These are phyloP conservation scores for Solanum medicagineum DNA, from an alignment of 257 asterid species.

Conservation along the genomic window DNA sequence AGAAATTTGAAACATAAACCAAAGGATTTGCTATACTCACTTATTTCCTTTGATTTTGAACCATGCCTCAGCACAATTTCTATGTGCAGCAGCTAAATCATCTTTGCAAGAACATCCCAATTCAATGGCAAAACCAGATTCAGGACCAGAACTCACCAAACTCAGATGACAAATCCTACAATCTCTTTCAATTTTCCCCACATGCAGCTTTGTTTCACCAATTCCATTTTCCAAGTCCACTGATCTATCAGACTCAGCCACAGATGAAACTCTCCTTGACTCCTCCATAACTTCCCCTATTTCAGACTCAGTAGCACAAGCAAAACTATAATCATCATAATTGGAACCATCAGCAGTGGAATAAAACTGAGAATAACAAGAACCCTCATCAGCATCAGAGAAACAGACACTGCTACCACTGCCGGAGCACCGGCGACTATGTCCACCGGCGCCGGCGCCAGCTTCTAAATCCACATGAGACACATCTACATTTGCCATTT, in stretches of 20 bases:
- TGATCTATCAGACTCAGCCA: conserved; percentile 20
- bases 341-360: conserved; percentile 67
- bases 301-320: neutral
- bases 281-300: conserved; percentile 22
- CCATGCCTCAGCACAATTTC: conserved; percentile 88
- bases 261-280: conserved; percentile 34
- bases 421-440: conserved; percentile 8
- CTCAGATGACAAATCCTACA: conserved; percentile 85
- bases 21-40: conserved; percentile 26
- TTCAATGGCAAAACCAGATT: conserved; percentile 58
- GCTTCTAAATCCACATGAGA: conserved; percentile 57
- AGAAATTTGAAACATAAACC: neutral
- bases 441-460: conserved; percentile 32
- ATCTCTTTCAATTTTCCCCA: conserved; percentile 37
- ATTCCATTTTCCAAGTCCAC: conserved; percentile 32
- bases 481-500: conserved; percentile 30
- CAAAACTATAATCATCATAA: conserved; percentile 36
- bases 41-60: conserved; percentile 91
- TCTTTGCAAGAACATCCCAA: conserved; percentile 83
- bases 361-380: conserved; percentile 65
- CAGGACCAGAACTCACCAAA: conserved; percentile 44
- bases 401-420: conserved; percentile 38
- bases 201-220: conserved; percentile 19
- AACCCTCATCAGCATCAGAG: conserved; percentile 71
- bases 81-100: conserved; percentile 83